Percentiles rank a stretch among this genome's conserved stretches.
Conservation (phyloP, 2,329 filamentous ascomycete genomes). For the Fusarium sp. region DNA sequence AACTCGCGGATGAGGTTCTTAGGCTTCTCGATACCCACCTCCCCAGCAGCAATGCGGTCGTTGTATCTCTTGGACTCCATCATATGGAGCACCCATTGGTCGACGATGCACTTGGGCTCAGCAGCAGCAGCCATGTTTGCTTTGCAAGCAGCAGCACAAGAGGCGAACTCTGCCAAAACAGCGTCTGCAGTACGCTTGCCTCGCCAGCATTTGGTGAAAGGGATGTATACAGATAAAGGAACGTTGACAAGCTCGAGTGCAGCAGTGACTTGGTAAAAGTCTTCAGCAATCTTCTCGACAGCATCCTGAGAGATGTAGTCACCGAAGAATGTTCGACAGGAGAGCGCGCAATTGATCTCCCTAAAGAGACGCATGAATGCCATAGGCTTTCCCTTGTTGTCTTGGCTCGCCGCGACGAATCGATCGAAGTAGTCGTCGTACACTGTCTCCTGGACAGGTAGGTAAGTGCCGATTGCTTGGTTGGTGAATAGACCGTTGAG, state of each 20-base stretch:
- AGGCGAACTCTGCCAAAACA: slow-evolving; percentile 76
- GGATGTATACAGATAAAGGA: slow-evolving; percentile 75
- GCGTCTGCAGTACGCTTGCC: slow-evolving; percentile 81
- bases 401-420: slow-evolving; percentile 71
- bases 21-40: slow-evolving; percentile 56
- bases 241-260: slow-evolving; percentile 85
- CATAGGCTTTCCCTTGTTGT: slow-evolving; percentile 65
- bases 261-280: slow-evolving; percentile 82
- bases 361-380: slow-evolving; percentile 80
- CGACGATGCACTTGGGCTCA: slow-evolving; percentile 77
- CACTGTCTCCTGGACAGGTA: slow-evolving; percentile 79
- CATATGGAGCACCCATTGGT: slow-evolving; percentile 81
- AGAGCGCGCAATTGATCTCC: slow-evolving; percentile 82
- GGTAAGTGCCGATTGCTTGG: slow-evolving; percentile 75
- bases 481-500: slow-evolving; percentile 80
- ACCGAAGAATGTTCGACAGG: slow-evolving; percentile 83
- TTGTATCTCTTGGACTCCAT: slow-evolving; percentile 76
- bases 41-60: slow-evolving; percentile 71
- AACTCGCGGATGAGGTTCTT: slow-evolving; percentile 63
- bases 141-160: slow-evolving; percentile 78
- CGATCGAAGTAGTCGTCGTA: slow-evolving; percentile 76
- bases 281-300: slow-evolving; percentile 80
- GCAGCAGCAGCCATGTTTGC: slow-evolving; percentile 77
- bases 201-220: slow-evolving; percentile 80
- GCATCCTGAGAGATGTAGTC: slow-evolving; percentile 80